Conservation (phyloP, 805 yeast species). For the Barnettozyma vustinii region DNA sequence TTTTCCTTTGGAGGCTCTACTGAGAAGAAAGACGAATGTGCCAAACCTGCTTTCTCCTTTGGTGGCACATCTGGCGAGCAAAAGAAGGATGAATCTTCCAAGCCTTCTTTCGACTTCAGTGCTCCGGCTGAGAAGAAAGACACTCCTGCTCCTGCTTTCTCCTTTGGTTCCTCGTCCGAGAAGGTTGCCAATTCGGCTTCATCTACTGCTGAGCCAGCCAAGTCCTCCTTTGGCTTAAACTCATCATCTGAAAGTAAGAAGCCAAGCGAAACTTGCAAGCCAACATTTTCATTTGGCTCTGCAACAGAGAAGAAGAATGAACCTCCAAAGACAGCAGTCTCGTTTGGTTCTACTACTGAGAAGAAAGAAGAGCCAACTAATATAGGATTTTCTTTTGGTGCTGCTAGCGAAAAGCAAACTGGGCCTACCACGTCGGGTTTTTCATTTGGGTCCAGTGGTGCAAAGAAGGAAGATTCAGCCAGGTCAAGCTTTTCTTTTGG, state of each 20-base stretch:
- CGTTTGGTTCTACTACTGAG: conserved; percentile 8
- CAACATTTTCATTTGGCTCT: conserved; percentile 2
- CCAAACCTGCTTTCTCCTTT: conserved; percentile 17
- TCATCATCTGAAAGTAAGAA: not conserved
- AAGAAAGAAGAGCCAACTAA: conserved; percentile 9
- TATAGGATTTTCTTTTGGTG: conserved; percentile 10
- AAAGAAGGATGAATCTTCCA: conserved; percentile 4
- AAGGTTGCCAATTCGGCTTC: not conserved
- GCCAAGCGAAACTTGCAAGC: conserved; percentile 7
- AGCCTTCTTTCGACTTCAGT: conserved; percentile 13
- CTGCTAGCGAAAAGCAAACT: not conserved
- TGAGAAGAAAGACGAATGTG: not conserved
- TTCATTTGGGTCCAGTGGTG: conserved; percentile 8
- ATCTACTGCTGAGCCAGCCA: not conserved
- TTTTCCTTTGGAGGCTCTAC: not conserved
- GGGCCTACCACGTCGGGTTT: not conserved
- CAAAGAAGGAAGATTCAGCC: conserved; percentile 8
- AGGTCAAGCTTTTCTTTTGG: conserved; percentile 14
- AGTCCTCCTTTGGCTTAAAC: not conserved
- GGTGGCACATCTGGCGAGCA: conserved; percentile 5
- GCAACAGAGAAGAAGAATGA: not conserved
- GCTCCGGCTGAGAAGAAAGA: conserved; percentile 3
- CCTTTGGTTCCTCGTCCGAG: conserved; percentile 4
- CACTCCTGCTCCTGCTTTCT: conserved; percentile 3
- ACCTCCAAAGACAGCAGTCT: conserved; percentile 1